Evolutionary conservation across 1,139 yeast species (phyloP), one percentile per base, ranked within the genome.

Genomic region (Zygosaccharomyces pseudobailii): DNA sequence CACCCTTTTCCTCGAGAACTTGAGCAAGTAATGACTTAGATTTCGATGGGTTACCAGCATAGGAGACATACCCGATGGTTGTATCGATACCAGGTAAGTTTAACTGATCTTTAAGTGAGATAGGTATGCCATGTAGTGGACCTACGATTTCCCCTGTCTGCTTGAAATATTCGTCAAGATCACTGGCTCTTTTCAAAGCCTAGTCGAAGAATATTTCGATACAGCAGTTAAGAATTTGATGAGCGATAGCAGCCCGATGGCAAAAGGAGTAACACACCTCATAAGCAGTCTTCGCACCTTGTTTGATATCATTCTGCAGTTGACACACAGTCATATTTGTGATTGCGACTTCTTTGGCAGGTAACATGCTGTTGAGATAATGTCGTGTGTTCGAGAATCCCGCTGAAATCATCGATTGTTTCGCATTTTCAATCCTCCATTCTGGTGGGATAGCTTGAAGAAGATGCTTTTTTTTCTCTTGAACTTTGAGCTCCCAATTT

Each of bases 101-200:
- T 43, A 75, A 59, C 50, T 74, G 75, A 48, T 76, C 81, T 53
- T 75, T 74, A 46, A 82, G 58, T 2, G 86, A 78, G 43, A 83
- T 69, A 9, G 87, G 87, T 48, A 83, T 65, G 2, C 88, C 89
- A 43, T 84, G 87, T 22, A 83, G 65, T 4, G 82, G 82, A 20
- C 85, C 84, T n/a, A 66, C 47, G 0, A 70, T 51, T 45, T 69
- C 61, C 1, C 76, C 76, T 17, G 60, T 59, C 34, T 57, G 51
- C 6, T 53, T 53, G 39, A 60, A 69, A 51, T 69, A 63, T 8
- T 64, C 68, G 54, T 80, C 84, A 50, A 78, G 66, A 49, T 66
- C 68, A 51, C 69, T 62, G 1, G 83, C 82, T 40, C 75, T 62
- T 21, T 52, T 57, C 6, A 72, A 54, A 0, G 72, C 74, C 24